Conservation (phyloP, 345 rosid genomes). For the Excoecaria agallocha region DNA sequence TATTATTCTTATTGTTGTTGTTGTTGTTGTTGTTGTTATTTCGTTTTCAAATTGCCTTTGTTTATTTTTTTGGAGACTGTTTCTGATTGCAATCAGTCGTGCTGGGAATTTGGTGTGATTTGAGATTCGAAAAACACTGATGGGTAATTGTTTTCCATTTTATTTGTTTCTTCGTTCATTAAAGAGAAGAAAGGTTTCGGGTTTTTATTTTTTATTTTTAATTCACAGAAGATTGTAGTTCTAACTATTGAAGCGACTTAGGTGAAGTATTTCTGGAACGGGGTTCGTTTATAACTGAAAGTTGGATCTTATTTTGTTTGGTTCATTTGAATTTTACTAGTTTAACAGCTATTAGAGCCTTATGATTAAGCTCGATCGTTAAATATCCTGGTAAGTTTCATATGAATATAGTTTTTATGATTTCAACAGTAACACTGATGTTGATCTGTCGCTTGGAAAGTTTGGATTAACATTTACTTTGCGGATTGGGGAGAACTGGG, state of each 20-base stretch:
- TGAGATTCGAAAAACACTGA: background rate
- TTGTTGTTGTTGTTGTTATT: background rate
- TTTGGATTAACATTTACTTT: background rate
- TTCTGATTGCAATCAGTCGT: slow-evolving; percentile 2
- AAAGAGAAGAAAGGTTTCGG: background rate
- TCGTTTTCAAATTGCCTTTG: background rate
- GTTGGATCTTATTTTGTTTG: background rate
- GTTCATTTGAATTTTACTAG: slow-evolving; percentile 1
- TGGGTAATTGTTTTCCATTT: background rate
- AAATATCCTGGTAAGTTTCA: background rate
- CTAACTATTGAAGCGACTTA: background rate
- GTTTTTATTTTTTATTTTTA: background rate
- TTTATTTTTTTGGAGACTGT: background rate
- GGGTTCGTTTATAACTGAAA: background rate
- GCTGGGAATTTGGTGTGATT: background rate
- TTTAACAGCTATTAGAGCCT: background rate
- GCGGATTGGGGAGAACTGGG: background rate
- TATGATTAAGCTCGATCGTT: background rate
- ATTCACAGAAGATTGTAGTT: too few species aligned
- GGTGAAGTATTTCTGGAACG: background rate
- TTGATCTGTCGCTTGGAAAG: background rate
- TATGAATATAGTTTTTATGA: background rate
- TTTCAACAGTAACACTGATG: background rate
- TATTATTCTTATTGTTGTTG: background rate
- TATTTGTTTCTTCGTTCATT: background rate